These are phyloP conservation scores for Populus tomentosa DNA, from an alignment of 441 rosid species.

Conservation along the genomic window DNA sequence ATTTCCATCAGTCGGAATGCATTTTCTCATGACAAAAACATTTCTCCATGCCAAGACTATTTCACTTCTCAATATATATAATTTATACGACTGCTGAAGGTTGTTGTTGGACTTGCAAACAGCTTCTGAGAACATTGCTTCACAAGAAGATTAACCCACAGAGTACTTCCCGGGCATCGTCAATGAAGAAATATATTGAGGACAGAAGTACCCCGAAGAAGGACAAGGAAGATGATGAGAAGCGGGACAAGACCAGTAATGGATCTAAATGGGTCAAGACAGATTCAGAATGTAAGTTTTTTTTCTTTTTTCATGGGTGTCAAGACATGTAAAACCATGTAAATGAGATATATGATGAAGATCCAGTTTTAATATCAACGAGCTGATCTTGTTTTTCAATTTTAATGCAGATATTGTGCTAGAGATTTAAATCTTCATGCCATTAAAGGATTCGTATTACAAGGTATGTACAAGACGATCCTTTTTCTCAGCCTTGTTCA, in stretches of 20 bases:
- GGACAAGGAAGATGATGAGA: slow-evolving; percentile 34
- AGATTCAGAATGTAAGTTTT: slow-evolving; percentile 83
- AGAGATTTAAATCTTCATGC: slow-evolving; percentile 48
- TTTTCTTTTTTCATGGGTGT: not conserved
- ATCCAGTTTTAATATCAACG: not conserved
- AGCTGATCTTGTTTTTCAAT: not conserved
- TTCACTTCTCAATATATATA: not conserved
- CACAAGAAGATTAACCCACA: slow-evolving; percentile 73
- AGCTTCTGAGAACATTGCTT: slow-evolving; percentile 81
- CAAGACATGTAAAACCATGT: not conserved
- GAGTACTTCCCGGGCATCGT: slow-evolving; percentile 44
- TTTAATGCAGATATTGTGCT: slow-evolving; percentile 78
- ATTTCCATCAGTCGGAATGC: not conserved
- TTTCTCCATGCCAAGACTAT: too few relatives aligned
- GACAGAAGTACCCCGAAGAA: slow-evolving; percentile 28
- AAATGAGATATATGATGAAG: too few relatives aligned
- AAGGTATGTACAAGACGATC: slow-evolving; percentile 18
- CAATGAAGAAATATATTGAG: slow-evolving; percentile 49
- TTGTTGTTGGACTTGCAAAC: slow-evolving; percentile 3
- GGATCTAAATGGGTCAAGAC: slow-evolving; percentile 90
- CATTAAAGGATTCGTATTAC: slow-evolving; percentile 14
- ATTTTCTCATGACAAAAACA: not conserved
- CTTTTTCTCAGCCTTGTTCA: not conserved
- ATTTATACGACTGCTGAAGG: not conserved
- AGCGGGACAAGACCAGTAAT: slow-evolving; percentile 29